Percentiles rank a stretch among this genome's conserved stretches.
phyloP scores from a whole-genome alignment of 371 early-diverging fungal genomes.

The Amoeboradix gromovi region DNA sequence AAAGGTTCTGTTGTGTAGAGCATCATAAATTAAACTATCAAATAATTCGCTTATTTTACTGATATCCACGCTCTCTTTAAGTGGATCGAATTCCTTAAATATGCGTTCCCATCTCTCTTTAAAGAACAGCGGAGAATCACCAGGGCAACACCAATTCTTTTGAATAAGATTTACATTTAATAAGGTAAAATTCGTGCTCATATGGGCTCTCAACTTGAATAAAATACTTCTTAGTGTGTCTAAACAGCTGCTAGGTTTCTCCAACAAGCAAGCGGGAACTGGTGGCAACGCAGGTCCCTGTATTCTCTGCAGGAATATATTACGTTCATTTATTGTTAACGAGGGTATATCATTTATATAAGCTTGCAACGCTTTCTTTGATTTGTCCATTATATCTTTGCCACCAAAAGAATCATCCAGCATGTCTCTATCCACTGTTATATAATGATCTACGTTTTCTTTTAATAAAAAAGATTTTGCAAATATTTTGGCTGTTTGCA shows the following conservation, averaged over 20 bases:
- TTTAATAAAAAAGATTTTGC: conserved; percentile 36
- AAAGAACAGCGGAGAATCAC: conserved; percentile 37
- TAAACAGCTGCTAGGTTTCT: background rate
- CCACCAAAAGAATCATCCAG: conserved; percentile 77
- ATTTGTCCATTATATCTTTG: conserved; percentile 62
- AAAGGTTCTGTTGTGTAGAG: conserved; percentile 64
- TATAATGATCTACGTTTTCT: conserved; percentile 12
- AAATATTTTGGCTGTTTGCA: conserved; percentile 59
- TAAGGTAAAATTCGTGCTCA: conserved; percentile 40
- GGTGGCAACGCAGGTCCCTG: background rate
- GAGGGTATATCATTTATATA: background rate
- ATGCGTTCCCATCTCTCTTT: conserved; percentile 84
- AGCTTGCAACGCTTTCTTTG: conserved; percentile 37
- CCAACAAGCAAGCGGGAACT: background rate
- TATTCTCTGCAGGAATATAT: background rate
- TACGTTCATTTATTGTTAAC: background rate
- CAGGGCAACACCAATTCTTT: conserved; percentile 17
- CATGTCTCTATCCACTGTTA: conserved; percentile 52
- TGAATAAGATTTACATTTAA: conserved; percentile 27
- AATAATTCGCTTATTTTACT: conserved; percentile 71
- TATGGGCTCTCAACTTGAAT: conserved; percentile 22
- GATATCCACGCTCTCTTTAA: conserved; percentile 25
- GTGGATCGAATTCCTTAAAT: conserved; percentile 36
- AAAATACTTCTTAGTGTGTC: background rate
- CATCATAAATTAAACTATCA: conserved; percentile 79